These are phyloP conservation scores for Ceratocystis eucalypticola DNA, from an alignment of 2,329 filamentous ascomycete genomes.

Conservation along the genomic window DNA sequence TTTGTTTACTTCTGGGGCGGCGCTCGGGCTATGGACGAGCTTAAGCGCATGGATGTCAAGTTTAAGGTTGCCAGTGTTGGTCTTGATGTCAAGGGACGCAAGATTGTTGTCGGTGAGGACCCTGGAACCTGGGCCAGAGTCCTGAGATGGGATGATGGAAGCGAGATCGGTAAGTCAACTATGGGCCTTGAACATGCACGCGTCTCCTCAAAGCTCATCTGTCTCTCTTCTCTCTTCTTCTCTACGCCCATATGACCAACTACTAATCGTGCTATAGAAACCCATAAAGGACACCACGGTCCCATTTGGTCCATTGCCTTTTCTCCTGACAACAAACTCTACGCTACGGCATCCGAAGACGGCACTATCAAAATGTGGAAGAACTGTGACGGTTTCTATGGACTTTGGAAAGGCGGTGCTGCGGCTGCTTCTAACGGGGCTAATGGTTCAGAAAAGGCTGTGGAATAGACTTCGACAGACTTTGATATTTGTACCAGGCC, in stretches of 20 bases:
- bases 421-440: constrained; percentile 17
- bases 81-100: constrained; percentile 65
- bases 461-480: constrained; percentile 18
- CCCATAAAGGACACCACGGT: constrained; percentile 92
- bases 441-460: constrained; percentile 17
- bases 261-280: constrained; percentile 40
- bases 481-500: not conserved
- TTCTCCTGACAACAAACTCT: constrained; percentile 88
- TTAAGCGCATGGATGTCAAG: constrained; percentile 68
- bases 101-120: constrained; percentile 79
- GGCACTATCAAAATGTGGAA: constrained; percentile 92
- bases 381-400: constrained; percentile 52
- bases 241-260: not conserved
- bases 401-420: constrained; percentile 45
- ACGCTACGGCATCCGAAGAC: constrained; percentile 92
- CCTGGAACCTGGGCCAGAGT: constrained; percentile 95
- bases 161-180: constrained; percentile 52
- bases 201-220: not conserved
- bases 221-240: not conserved
- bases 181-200: not conserved
- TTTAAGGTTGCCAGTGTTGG: constrained; percentile 87
- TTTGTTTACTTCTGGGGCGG: constrained; percentile 87
- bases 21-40: constrained; percentile 48
- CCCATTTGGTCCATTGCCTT: constrained; percentile 95
- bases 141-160: constrained; percentile 72